Evolutionary conservation across 176 grass and related monocot genomes (phyloP).

Genomic region (Phyllostachys edulis): DNA sequence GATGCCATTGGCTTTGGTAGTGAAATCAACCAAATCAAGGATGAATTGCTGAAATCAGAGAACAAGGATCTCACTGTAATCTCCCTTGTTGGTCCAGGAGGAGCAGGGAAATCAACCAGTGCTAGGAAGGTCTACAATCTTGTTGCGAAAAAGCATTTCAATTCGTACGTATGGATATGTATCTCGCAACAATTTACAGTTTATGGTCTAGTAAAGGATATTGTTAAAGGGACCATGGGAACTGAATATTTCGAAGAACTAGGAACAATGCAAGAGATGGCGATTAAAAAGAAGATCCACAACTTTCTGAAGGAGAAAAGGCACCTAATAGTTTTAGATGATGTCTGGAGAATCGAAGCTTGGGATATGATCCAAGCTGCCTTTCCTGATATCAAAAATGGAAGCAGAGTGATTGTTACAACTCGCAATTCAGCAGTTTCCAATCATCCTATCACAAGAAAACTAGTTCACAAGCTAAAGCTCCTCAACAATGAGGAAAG

Average conservation of each 20-base stretch:
- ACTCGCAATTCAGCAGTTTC: conserved; percentile 23
- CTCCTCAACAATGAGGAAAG: neutral
- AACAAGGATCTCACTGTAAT: conserved; percentile 13
- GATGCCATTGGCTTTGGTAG: conserved; percentile 12
- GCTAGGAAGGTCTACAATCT: conserved; percentile 22
- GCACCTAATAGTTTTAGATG: neutral
- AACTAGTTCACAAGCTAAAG: neutral
- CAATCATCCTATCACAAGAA: conserved; percentile 15
- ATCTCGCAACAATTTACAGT: conserved; percentile 5
- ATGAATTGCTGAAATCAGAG: neutral
- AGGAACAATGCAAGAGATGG: neutral
- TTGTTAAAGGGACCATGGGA: neutral
- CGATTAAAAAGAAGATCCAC: neutral
- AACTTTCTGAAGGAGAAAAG: conserved; percentile 7
- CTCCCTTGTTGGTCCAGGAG: conserved; percentile 21
- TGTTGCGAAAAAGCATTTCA: neutral
- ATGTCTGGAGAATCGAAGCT: neutral
- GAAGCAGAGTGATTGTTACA: conserved; percentile 11
- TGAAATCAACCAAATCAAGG: conserved; percentile 7
- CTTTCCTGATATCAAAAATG: neutral
- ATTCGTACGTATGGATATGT: neutral
- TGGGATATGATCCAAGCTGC: conserved; percentile 6
- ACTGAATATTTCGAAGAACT: neutral
- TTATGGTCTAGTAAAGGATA: conserved; percentile 12
- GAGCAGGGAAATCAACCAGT: conserved; percentile 19